Conservation (phyloP, 2,329 filamentous ascomycete species). For the Pseudonectria buxi region DNA sequence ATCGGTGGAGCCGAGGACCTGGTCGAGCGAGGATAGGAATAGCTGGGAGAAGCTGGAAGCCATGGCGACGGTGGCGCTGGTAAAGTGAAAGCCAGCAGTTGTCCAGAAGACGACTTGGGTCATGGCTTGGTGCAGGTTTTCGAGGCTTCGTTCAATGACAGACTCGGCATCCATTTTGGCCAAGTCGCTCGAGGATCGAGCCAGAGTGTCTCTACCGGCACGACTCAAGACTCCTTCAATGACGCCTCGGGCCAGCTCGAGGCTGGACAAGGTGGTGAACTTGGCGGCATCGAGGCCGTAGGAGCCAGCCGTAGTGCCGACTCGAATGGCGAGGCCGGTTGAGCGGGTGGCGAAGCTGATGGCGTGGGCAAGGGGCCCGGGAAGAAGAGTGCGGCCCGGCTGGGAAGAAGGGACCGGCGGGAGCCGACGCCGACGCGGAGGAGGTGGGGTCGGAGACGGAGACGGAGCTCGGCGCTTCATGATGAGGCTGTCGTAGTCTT, state of each 20-base stretch:
- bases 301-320: conserved; percentile 45
- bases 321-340: conserved; percentile 49
- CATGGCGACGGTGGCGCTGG: conserved; percentile 46
- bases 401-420: conserved; percentile 15
- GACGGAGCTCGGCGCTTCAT: no score
- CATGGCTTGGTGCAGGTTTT: conserved; percentile 50
- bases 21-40: conserved; percentile 52
- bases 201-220: conserved; percentile 44
- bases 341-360: conserved; percentile 56
- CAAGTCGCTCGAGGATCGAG: conserved; percentile 39
- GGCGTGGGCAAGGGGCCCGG: conserved; percentile 48
- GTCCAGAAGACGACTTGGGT: conserved; percentile 55
- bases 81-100: conserved; percentile 52
- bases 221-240: conserved; percentile 48
- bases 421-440: conserved; percentile 5
- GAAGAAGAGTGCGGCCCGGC: conserved; percentile 45
- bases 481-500: no score
- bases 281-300: conserved; percentile 48
- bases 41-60: conserved; percentile 52
- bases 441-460: neutral
- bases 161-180: conserved; percentile 48
- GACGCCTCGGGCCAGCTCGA: conserved; percentile 49
- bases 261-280: conserved; percentile 49
- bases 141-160: conserved; percentile 49
- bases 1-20: conserved; percentile 62